phyloP scores from a whole-genome alignment of 805 yeast species.

The Ogataea pini region DNA sequence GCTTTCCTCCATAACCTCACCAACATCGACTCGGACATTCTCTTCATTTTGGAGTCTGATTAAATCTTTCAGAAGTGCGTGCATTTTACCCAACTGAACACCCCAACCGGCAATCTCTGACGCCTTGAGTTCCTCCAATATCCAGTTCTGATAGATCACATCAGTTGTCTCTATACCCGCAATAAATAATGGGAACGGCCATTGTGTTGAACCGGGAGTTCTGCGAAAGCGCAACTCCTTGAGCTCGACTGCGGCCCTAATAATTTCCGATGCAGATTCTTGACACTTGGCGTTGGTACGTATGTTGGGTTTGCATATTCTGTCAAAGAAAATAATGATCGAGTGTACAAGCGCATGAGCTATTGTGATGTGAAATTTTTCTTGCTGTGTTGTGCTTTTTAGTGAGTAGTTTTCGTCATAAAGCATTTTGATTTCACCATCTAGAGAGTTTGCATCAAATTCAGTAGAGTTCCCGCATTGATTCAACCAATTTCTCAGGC shows the following conservation, averaged over 20 bases:
- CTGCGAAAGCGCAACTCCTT: conserved; percentile 4
- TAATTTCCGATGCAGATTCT: conserved; percentile 11
- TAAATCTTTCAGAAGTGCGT: conserved; percentile 7
- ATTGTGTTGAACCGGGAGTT: conserved; percentile 10
- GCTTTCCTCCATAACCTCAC: conserved; percentile 28
- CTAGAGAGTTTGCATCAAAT: conserved; percentile 8
- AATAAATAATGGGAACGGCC: conserved; percentile 15
- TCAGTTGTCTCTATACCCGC: conserved; percentile 15
- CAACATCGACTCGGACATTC: conserved; percentile 10
- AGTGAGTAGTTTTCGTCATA: conserved; percentile 5
- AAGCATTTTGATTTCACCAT: conserved; percentile 8
- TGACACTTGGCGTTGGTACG: conserved; percentile 11
- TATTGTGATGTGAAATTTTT: background rate
- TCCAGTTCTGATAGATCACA: conserved; percentile 13
- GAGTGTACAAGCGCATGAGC: conserved; percentile 9
- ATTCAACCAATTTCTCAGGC: conserved; percentile 15
- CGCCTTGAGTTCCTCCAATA: conserved; percentile 6
- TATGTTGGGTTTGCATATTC: conserved; percentile 11
- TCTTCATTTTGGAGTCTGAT: conserved; percentile 6
- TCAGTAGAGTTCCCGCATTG: conserved; percentile 18
- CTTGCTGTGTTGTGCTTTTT: background rate
- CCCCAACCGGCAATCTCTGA: conserved; percentile 12
- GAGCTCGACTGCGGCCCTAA: conserved; percentile 10
- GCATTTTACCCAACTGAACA: conserved; percentile 10
- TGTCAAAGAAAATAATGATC: conserved; percentile 10